Evolutionary conservation across 768 basidiomycete species (phyloP).

Genomic region (Daedalea quercina): DNA sequence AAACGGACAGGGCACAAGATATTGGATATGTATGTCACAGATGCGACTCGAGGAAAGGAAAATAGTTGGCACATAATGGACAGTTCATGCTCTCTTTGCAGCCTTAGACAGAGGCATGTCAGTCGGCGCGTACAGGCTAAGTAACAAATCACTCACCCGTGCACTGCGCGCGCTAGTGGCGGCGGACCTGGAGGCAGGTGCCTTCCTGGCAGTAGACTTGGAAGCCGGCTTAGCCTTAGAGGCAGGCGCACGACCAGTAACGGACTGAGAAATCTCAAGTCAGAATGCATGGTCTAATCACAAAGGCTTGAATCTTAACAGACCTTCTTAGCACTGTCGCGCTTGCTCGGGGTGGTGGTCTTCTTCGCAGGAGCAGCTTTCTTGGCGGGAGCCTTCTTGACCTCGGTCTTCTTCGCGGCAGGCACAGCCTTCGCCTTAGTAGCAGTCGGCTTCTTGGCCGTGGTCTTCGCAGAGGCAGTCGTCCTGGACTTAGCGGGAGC

Average conservation of each 20-base stretch:
- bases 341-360: conserved; percentile 33
- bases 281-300: background rate
- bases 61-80: background rate
- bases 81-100: background rate
- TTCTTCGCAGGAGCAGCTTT: conserved; percentile 35
- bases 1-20: background rate
- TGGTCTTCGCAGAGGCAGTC: conserved; percentile 26
- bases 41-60: background rate
- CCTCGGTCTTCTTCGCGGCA: conserved; percentile 15
- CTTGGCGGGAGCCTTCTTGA: conserved; percentile 21
- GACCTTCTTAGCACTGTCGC: conserved; percentile 62
- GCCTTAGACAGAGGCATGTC: background rate
- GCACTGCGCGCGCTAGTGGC: conserved; percentile 1
- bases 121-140: background rate
- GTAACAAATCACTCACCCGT: background rate
- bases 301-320: background rate
- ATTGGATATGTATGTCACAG: conserved; percentile 2
- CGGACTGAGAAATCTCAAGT: conserved; percentile 4
- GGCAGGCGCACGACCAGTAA: conserved; percentile 11
- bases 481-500: conserved; percentile 9
- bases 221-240: conserved; percentile 9
- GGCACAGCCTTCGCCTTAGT: conserved; percentile 21
- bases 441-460: conserved; percentile 12
- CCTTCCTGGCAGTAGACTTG: background rate
- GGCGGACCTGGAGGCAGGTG: background rate